Percentiles rank a stretch among this genome's conserved stretches.
phyloP scores from a whole-genome alignment of 805 yeast genomes.

The Candida glaebosa region DNA sequence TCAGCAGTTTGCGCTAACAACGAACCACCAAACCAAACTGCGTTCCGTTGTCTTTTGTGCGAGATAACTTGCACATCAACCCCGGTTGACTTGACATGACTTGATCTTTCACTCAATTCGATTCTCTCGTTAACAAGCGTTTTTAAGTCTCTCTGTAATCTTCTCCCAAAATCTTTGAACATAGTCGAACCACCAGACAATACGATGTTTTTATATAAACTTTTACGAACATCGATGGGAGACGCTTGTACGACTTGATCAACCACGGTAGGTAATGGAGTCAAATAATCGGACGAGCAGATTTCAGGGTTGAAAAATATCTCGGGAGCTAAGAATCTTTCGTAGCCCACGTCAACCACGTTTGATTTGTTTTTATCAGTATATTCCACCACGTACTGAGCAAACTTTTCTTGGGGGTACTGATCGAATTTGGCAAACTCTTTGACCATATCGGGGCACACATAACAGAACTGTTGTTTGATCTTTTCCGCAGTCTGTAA shows the following conservation, averaged over 20 bases:
- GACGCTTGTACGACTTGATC: constrained; percentile 93
- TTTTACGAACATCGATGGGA: constrained; percentile 98
- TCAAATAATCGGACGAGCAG: constrained; percentile 89
- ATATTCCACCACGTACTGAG: constrained; percentile 85
- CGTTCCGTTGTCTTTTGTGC: constrained; percentile 96
- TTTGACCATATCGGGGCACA: constrained; percentile 95
- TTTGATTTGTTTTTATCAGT: constrained; percentile 55
- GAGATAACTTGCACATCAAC: constrained; percentile 95
- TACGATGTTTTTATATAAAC: constrained; percentile 91
- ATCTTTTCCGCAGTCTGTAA: constrained; percentile 94
- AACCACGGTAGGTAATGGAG: constrained; percentile 94
- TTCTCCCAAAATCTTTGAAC: constrained; percentile 97
- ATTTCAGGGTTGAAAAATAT: constrained; percentile 98
- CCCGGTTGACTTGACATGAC: constrained; percentile 82
- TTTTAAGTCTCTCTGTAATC: constrained; percentile 93
- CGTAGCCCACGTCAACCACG: constrained; percentile 92
- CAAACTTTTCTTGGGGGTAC: constrained; percentile 84
- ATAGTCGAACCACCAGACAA: constrained; percentile 97
- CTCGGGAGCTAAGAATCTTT: constrained; percentile 98
- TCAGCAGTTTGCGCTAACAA: constrained; percentile 95
- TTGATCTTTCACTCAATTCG: constrained; percentile 68
- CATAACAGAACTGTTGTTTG: constrained; percentile 95
- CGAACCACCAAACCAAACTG: constrained; percentile 99
- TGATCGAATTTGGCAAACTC: constrained; percentile 94
- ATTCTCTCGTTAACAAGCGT: constrained; percentile 85